Conservation (phyloP, 257 asterid species). For the Nicotiana otophora region DNA sequence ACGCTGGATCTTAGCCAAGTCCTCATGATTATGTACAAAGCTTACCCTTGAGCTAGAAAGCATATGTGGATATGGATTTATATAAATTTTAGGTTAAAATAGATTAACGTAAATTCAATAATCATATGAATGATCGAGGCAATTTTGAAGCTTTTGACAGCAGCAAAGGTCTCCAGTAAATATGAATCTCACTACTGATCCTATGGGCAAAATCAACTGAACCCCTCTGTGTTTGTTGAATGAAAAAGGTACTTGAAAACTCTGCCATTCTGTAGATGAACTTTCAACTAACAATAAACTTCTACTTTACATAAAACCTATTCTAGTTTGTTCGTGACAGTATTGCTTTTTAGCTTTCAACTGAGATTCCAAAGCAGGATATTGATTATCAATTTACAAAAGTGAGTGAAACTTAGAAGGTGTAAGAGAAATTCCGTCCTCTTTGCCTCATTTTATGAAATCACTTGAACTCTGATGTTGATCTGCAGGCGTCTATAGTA, state of each 20-base stretch:
- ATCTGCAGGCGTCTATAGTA: not conserved
- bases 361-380: not conserved
- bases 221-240: not conserved
- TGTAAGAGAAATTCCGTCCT: not conserved
- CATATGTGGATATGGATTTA: no score
- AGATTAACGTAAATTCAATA: no score
- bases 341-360: not conserved
- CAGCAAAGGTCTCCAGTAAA: no score
- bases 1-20: not conserved
- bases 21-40: not conserved
- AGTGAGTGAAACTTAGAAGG: not conserved
- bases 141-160: no score
- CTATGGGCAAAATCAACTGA: no score
- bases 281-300: not conserved
- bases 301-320: no score
- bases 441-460: not conserved
- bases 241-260: not conserved
- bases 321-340: not conserved
- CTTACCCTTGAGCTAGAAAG: no score
- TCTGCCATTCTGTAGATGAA: not conserved
- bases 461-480: not conserved
- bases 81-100: no score
- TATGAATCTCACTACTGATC: no score
- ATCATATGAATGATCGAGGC: no score
- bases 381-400: not conserved